Conservation (phyloP, 768 basidiomycete genomes). For the Pleurotus pulmonarius region DNA sequence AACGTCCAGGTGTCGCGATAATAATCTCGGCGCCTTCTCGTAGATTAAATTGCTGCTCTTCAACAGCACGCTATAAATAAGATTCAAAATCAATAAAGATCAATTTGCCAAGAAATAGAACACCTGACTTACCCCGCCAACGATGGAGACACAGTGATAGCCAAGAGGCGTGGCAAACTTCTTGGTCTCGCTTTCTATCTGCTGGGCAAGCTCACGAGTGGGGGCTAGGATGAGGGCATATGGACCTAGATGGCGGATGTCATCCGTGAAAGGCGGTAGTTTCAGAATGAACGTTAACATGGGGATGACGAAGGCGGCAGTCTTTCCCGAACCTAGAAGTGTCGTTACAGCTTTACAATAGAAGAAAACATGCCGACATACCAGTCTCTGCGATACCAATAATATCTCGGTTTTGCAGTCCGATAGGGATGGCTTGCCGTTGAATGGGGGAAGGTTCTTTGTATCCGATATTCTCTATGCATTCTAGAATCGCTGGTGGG, state of each 20-base stretch:
- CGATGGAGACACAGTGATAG: constrained; percentile 94
- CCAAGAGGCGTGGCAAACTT: constrained; percentile 91
- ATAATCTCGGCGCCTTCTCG: constrained; percentile 99
- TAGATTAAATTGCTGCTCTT: constrained; percentile 97
- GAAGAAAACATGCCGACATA: constrained; percentile 20
- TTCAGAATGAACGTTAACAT: constrained; percentile 94
- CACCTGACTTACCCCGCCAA: constrained; percentile 74
- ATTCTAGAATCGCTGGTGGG: constrained; percentile 70
- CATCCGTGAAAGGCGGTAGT: constrained; percentile 84
- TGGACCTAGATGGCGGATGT: constrained; percentile 91
- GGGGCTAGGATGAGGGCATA: constrained; percentile 92
- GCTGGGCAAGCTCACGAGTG: constrained; percentile 97
- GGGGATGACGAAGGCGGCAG: constrained; percentile 96
- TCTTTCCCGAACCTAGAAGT: constrained; percentile 89
- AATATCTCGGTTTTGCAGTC: constrained; percentile 91
- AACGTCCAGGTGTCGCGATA: constrained; percentile 96
- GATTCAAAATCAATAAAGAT: constrained; percentile 9
- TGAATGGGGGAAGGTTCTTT: constrained; percentile 97
- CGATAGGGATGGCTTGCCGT: constrained; percentile 98
- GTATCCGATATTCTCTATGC: constrained; percentile 91
- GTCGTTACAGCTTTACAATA: constrained; percentile 6
- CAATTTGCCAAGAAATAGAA: constrained; percentile 2
- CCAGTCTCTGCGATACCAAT: constrained; percentile 99
- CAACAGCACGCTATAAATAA: constrained; percentile 69
- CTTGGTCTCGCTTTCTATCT: constrained; percentile 89